phyloP scores from a whole-genome alignment of 139 green algal species.

The Mesostigma viride region DNA sequence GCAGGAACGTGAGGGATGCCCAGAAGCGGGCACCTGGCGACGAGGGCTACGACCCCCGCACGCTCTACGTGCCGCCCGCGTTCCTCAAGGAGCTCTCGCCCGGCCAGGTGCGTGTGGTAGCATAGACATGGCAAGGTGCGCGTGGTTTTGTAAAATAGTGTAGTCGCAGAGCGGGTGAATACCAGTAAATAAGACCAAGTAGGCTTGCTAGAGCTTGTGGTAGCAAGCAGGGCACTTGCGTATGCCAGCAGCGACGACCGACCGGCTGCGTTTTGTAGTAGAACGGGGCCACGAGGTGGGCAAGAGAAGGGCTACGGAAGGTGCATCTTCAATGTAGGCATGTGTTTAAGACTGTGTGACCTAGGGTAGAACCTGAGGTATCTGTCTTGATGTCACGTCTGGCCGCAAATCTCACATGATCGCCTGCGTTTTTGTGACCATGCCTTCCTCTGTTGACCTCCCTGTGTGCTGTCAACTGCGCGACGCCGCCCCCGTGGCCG shows the following conservation, averaged over 20 bases:
- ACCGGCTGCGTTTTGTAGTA: too few relatives aligned
- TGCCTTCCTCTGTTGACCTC: background rate
- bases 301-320: too few relatives aligned
- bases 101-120: background rate
- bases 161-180: too few relatives aligned
- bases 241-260: too few relatives aligned
- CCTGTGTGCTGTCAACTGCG: background rate
- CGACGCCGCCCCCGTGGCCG: slow-evolving; percentile 8
- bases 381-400: background rate
- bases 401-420: too few relatives aligned
- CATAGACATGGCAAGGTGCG: background rate
- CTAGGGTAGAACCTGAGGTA: background rate
- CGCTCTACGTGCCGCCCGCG: slow-evolving; percentile 52
- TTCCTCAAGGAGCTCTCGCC: slow-evolving; percentile 61
- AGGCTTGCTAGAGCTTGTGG: background rate
- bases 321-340: background rate
- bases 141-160: too few relatives aligned
- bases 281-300: too few relatives aligned
- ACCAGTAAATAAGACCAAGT: too few relatives aligned
- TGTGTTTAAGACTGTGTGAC: background rate
- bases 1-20: background rate
- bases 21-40: background rate
- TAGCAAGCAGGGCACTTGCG: slow-evolving; percentile 30
- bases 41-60: slow-evolving; percentile 51
- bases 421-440: background rate